Evolutionary conservation across 352 stramenopile genomes (phyloP).

Genomic region (Globisporangium emineosum): DNA sequence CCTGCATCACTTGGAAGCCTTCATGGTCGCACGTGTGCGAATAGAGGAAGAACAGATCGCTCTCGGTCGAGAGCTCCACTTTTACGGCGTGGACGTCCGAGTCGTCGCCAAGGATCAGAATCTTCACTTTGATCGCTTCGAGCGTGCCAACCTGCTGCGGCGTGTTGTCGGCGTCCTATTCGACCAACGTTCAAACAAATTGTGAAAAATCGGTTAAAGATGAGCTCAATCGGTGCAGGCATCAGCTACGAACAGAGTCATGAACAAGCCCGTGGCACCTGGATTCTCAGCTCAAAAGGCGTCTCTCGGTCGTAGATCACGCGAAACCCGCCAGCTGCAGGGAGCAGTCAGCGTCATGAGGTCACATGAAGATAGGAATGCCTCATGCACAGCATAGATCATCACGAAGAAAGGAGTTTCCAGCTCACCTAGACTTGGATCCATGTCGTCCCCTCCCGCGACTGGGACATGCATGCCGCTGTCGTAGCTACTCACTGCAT

Average conservation of each 20-base stretch:
- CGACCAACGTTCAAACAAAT: background rate
- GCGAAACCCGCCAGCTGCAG: constrained; percentile 73
- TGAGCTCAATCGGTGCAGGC: background rate
- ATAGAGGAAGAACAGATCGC: constrained; percentile 94
- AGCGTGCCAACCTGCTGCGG: constrained; percentile 89
- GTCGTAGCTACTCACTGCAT: constrained; percentile 11
- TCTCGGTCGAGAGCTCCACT: constrained; percentile 90
- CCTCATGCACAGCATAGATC: background rate
- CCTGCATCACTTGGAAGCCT: constrained; percentile 89
- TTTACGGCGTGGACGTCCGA: constrained; percentile 80
- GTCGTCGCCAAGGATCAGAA: constrained; percentile 88
- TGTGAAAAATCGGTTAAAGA: background rate
- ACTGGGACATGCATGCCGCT: constrained; percentile 40
- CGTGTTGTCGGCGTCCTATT: constrained; percentile 75
- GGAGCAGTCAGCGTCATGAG: constrained; percentile 1
- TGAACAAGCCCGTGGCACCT: constrained; percentile 36
- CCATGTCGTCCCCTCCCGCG: constrained; percentile 56
- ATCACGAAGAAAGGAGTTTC: background rate
- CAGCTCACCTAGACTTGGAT: constrained; percentile 68
- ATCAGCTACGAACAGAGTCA: background rate
- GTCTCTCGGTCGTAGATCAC: constrained; percentile 92
- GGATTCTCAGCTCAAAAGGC: constrained; percentile 88
- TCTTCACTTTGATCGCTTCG: constrained; percentile 94
- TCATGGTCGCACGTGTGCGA: constrained; percentile 85
- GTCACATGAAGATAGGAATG: background rate